phyloP scores from a whole-genome alignment of 2,329 filamentous ascomycete species.

The Xylariaceae sp. region DNA sequence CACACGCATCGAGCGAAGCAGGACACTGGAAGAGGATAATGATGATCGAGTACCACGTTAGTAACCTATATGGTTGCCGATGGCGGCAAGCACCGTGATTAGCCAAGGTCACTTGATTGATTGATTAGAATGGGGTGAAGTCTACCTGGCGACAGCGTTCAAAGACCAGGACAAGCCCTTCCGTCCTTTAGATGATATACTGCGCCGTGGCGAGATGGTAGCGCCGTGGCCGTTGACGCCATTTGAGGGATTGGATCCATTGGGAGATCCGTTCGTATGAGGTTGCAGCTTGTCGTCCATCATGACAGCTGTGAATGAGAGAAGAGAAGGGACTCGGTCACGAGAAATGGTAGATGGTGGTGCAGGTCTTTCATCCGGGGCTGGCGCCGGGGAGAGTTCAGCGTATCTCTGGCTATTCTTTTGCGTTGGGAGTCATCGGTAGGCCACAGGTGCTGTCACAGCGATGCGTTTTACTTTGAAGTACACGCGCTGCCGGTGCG shows the following conservation, averaged over 20 bases:
- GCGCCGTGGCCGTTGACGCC: constrained; percentile 36
- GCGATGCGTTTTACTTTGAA: constrained; percentile 3
- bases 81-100: constrained; percentile 9
- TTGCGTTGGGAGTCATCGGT: background rate
- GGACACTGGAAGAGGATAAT: constrained; percentile 82
- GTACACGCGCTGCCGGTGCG: constrained; percentile 8
- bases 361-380: background rate
- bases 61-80: constrained; percentile 48
- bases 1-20: constrained; percentile 58
- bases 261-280: constrained; percentile 36
- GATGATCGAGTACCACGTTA: constrained; percentile 80
- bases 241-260: constrained; percentile 22
- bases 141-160: constrained; percentile 47
- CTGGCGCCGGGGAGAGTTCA: background rate
- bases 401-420: background rate
- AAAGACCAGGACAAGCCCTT: constrained; percentile 38
- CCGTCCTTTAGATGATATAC: constrained; percentile 19
- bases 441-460: constrained; percentile 1
- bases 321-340: constrained; percentile 1
- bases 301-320: constrained; percentile 7
- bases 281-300: constrained; percentile 21
- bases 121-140: background rate
- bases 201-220: constrained; percentile 31
- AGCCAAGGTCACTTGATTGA: background rate
- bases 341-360: background rate